phyloP scores from a whole-genome alignment of 495 filamentous ascomycete genomes.

The Neurospora sublineolata region DNA sequence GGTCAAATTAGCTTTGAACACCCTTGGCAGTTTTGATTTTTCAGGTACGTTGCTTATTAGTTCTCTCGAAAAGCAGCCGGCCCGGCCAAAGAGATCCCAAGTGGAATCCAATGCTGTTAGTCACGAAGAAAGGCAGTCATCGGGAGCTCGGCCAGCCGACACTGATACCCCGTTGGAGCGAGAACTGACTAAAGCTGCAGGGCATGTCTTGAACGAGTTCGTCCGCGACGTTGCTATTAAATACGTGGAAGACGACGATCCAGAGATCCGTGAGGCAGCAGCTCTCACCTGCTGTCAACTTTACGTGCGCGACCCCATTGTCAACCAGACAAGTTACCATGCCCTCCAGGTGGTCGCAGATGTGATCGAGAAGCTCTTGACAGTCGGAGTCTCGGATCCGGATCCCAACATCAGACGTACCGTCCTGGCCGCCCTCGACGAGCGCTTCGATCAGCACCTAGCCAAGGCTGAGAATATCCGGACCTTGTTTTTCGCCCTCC shows the following conservation, averaged over 20 bases:
- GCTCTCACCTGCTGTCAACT: slow-evolving; percentile 96
- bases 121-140: background rate
- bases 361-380: slow-evolving; percentile 91
- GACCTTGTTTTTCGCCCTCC: slow-evolving; percentile 89
- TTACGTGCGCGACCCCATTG: slow-evolving; percentile 90
- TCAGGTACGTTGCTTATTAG: slow-evolving; percentile 35
- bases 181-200: slow-evolving; percentile 27
- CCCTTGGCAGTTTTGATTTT: slow-evolving; percentile 94
- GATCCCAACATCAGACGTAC: slow-evolving; percentile 79
- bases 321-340: slow-evolving; percentile 93
- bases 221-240: slow-evolving; percentile 96
- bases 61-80: background rate
- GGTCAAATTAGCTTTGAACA: slow-evolving; percentile 83
- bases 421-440: slow-evolving; percentile 77
- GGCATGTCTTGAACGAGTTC: slow-evolving; percentile 93
- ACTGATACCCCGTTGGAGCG: background rate
- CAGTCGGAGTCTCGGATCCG: slow-evolving; percentile 84
- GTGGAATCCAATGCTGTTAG: background rate
- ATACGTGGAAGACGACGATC: slow-evolving; percentile 91
- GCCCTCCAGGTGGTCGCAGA: slow-evolving; percentile 93
- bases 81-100: background rate
- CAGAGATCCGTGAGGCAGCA: slow-evolving; percentile 85
- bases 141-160: background rate
- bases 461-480: slow-evolving; percentile 93
- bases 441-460: slow-evolving; percentile 88